Evolutionary conservation across 257 asterid genomes (phyloP).

Genomic region (Schizonepeta tenuifolia): DNA sequence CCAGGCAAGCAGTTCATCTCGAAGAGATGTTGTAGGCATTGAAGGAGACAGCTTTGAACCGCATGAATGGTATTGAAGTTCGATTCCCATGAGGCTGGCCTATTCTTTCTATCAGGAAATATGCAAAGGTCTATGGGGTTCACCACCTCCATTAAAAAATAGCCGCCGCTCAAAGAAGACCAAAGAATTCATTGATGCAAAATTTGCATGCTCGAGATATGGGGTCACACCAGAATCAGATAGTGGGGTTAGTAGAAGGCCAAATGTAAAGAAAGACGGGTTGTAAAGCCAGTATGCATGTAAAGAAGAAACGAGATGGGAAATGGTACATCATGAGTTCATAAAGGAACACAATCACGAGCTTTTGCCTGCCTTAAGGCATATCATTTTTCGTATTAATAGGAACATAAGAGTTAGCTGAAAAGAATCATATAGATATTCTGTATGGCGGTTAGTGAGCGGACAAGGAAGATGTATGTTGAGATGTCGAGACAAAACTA

Average conservation of each 20-base stretch:
- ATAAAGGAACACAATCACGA: constrained; percentile 93
- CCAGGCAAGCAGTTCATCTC: constrained; percentile 42
- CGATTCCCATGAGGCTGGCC: constrained; percentile 90
- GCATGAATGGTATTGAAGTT: constrained; percentile 85
- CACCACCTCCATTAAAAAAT: constrained; percentile 94
- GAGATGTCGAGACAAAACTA: constrained; percentile 88
- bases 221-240: constrained; percentile 95
- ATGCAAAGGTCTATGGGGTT: constrained; percentile 99
- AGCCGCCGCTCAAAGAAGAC: constrained; percentile 97
- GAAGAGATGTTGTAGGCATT: constrained; percentile 44
- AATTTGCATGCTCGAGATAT: constrained; percentile 93
- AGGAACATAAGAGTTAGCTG: constrained; percentile 84
- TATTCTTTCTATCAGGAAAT: constrained; percentile 92
- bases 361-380: constrained; percentile 96
- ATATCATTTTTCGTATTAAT: constrained; percentile 89
- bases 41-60: constrained; percentile 71
- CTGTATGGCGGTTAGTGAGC: constrained; percentile 92
- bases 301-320: constrained; percentile 84
- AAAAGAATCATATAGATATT: constrained; percentile 88
- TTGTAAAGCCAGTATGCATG: constrained; percentile 98
- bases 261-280: constrained; percentile 84
- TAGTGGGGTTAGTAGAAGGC: constrained; percentile 73
- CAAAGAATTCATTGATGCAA: constrained; percentile 95
- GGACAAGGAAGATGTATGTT: constrained; percentile 93
- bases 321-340: constrained; percentile 94